These are phyloP conservation scores for Ganoderma meredithae DNA, from an alignment of 1,284 basidiomycete genomes.

Conservation along the genomic window DNA sequence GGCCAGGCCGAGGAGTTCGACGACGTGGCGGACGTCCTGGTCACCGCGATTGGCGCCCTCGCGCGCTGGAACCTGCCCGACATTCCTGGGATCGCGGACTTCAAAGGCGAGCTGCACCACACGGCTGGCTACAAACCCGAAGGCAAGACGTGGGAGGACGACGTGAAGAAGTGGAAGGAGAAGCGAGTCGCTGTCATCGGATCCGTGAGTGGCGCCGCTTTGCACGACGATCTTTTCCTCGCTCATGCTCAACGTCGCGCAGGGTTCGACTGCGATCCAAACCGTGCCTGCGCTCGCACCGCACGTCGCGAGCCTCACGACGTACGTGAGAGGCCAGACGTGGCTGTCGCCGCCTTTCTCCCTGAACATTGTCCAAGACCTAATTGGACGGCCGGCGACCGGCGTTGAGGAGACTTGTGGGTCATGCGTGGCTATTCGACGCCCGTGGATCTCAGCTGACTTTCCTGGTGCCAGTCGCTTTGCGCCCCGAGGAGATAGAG, in stretches of 20 bases:
- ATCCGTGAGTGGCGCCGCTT: conserved; percentile 7
- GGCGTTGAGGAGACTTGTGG: conserved; percentile 44
- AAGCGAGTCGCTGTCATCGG: conserved; percentile 12
- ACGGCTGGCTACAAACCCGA: conserved; percentile 62
- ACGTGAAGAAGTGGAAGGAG: conserved; percentile 21
- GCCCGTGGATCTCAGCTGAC: not conserved
- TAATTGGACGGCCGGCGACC: conserved; percentile 46
- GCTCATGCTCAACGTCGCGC: not conserved
- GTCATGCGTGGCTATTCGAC: conserved; percentile 42
- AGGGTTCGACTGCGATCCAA: conserved; percentile 74
- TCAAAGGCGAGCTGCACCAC: conserved; percentile 59
- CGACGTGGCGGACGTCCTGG: conserved; percentile 59
- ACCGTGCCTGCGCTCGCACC: conserved; percentile 65
- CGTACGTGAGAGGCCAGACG: conserved; percentile 67
- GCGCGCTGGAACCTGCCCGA: conserved; percentile 67
- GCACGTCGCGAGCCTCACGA: conserved; percentile 55
- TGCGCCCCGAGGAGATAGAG: conserved; percentile 61
- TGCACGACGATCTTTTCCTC: not conserved
- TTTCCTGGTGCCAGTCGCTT: conserved; percentile 44
- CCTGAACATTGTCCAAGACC: conserved; percentile 45
- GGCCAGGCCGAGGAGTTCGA: conserved; percentile 51
- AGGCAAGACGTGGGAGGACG: conserved; percentile 55
- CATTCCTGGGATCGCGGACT: conserved; percentile 58
- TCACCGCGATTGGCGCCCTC: conserved; percentile 56
- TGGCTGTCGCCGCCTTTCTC: conserved; percentile 64